Evolutionary conservation across 192 early-diverging fungal genomes (phyloP).

Genomic region (Entrophospora sp.): DNA sequence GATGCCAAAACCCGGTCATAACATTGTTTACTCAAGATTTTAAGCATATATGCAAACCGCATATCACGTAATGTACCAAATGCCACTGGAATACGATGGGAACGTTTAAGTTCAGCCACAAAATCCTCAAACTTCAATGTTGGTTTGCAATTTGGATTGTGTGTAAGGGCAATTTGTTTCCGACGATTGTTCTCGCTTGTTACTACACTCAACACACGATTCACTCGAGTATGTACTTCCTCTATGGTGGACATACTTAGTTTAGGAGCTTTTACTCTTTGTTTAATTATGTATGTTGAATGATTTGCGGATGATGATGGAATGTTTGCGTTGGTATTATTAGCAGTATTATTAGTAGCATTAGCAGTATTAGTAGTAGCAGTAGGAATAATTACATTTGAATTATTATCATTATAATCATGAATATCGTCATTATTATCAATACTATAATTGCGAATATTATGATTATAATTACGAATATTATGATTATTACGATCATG

Average conservation of each 20-base stretch:
- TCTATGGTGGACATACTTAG: constrained; percentile 22
- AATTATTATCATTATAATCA: too few species aligned
- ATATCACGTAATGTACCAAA: constrained; percentile 21
- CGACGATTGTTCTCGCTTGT: constrained; percentile 9
- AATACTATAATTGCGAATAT: background rate
- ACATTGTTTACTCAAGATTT: background rate
- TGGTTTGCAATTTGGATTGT: background rate
- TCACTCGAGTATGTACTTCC: constrained; percentile 17
- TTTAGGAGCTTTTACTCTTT: constrained; percentile 21
- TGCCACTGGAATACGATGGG: constrained; percentile 17
- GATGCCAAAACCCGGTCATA: background rate
- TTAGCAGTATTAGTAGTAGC: too few species aligned
- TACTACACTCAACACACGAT: constrained; percentile 13
- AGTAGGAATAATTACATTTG: too few species aligned
- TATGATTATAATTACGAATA: too few species aligned
- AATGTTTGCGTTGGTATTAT: background rate
- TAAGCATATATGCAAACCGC: constrained; percentile 20
- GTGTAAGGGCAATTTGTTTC: background rate
- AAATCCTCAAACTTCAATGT: constrained; percentile 21
- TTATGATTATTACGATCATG: background rate
- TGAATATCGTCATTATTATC: background rate
- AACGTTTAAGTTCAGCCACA: constrained; percentile 16
- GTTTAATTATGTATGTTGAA: background rate
- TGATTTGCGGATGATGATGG: background rate
- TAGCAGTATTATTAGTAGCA: too few species aligned